Evolutionary conservation across 371 early-diverging fungal genomes (phyloP).

Genomic region (Umbelopsis sp.): DNA sequence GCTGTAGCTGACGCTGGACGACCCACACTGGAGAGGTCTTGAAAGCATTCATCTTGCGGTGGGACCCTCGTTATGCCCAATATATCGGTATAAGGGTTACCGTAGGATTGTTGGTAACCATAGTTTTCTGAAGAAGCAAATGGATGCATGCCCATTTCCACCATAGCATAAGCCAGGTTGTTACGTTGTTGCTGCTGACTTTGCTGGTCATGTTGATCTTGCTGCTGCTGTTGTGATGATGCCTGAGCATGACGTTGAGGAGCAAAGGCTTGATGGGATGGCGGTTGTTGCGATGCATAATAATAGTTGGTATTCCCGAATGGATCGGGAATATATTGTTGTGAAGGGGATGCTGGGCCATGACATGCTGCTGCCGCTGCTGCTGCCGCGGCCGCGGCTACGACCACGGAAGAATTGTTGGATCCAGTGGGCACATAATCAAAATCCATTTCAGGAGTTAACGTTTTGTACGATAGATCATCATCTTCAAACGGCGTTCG

Average conservation of each 20-base stretch:
- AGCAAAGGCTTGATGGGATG: conserved; percentile 3
- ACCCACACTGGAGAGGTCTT: conserved; percentile 5
- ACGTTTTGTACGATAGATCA: not conserved
- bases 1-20: conserved; percentile 8
- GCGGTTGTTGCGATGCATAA: conserved; percentile 10
- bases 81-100: conserved; percentile 10
- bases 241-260: not conserved
- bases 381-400: conserved; percentile 4
- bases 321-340: conserved; percentile 14
- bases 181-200: not conserved
- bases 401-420: conserved; percentile 1
- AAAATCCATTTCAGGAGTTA: conserved; percentile 15
- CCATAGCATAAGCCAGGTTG: conserved; percentile 14
- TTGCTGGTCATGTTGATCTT: not conserved
- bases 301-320: conserved; percentile 14
- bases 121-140: conserved; percentile 17
- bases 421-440: conserved; percentile 9
- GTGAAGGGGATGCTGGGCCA: not conserved
- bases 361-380: conserved; percentile 5
- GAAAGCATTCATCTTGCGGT: conserved; percentile 15
- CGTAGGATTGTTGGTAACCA: conserved; percentile 7
- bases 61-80: conserved; percentile 8
- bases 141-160: conserved; percentile 21
- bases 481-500: conserved; percentile 8
- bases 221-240: conserved; percentile 9